Evolutionary conservation across 2,329 filamentous ascomycete genomes (phyloP), one percentile per base, ranked within the genome.

Genomic region (Thermothelomyces thermophilus): DNA sequence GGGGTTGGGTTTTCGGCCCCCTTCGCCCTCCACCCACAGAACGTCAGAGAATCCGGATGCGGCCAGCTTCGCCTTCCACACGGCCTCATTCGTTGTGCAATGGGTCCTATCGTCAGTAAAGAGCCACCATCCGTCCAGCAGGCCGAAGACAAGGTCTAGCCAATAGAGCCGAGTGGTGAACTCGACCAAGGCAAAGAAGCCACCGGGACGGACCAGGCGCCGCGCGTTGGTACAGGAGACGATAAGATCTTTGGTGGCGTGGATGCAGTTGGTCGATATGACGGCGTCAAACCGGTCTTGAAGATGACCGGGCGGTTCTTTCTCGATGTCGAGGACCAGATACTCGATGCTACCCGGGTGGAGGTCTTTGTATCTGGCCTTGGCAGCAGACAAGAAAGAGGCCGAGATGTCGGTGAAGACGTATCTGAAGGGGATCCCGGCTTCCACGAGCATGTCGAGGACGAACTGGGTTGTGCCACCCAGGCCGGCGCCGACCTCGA

Each of bases 121-220:
- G 22, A 64, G 50, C 68, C 68, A 71, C 68, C 68, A 70, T 2
- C 68, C 67, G 17, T 69, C 64, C 3, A 70, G 55, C 1, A 68
- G 51, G 0, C 68, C 68, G 30, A 66, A 69, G 13, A 66, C 57
- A 19, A 68, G 48, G 33, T 71, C 66, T 6, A 66, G 56, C 58
- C 58, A 69, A 37, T 53, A 56, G 8, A 66, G 6, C 2, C 41
- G 46, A 13, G 53, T 20, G 0, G 65, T 69, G 58, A 68, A 60
- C 56, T 71, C 68, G 13, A 67, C 34, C 45, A 71, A 50, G 41
- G 63, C 41, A 0, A 70, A 54, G 26, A 66, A 54, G 2, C 69
- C 69, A n/a, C 65, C 63, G 0, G 62, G 60, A 1, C 60, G 58
- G 14, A 72, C 51, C 1, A 58, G 36, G 2, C 50, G 45, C 2